Evolutionary conservation across 169 alveolate genomes (phyloP), one percentile per base, ranked within the genome.

Genomic region (Besnoitia besnoiti): DNA sequence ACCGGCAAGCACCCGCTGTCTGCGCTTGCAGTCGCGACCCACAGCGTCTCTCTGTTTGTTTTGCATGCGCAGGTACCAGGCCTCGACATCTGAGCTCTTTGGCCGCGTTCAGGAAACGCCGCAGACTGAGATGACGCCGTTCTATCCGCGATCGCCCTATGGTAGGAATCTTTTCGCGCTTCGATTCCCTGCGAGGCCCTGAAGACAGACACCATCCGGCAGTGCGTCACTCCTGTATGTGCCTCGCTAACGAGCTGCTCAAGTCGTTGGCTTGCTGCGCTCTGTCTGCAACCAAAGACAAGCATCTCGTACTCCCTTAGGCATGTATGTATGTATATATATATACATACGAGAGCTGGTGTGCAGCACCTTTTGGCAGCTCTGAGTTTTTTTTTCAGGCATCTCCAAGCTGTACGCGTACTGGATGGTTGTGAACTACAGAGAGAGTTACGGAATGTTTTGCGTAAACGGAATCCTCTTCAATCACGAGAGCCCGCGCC

Each of bases 91-190:
- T 35, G 98, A 96, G 93, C 95, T 96, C 95, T 96, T 80, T 89
- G 98, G 97, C 37, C 85, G 92, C 62, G 95, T 82, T 21, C 47
- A 51, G 35, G 75, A 76, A 49, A 75, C 84, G 7, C 87, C 90
- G 7, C 95, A 96, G 89, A 82, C 93, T 40, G 98, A 97, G 95
- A 88, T 89, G 47, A 96, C 97, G 5, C 98, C 98, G 24, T 97
- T 97, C 94, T 94, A 96, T 79, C 98, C 98, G 1, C 95, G 96
- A n/a, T 96, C 98, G 27, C 98, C 98, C 35, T 97, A 97, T 77
- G 98, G 97, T 21, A 35, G 8, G 90, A 2, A 30, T 7, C n/a
- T 30, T 14, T 8, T 27, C 8, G 30, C 30, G 5, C 10, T 27
- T 8, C 21, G 77, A 4, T 19, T 61, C 10, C 37, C 5, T 14